phyloP scores from a whole-genome alignment of 225 moss, liverwort and hornwort genomes.

The Physcomitrium patens region DNA sequence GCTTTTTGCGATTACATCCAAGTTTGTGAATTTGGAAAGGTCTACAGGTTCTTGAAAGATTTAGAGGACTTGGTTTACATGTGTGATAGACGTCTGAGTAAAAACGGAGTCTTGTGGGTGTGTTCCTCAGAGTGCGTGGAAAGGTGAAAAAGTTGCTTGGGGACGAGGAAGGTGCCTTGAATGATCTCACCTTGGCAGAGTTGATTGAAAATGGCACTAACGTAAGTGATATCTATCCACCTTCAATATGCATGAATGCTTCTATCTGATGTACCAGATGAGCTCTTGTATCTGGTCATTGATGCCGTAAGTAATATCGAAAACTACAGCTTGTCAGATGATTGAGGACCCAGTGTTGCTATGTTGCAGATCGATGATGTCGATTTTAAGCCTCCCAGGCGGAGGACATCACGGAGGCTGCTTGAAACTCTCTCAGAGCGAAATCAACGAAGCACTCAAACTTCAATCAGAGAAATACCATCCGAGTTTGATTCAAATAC shows the following conservation, averaged over 20 bases:
- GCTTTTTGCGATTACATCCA: not conserved
- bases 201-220: conserved; percentile 26
- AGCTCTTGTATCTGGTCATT: not conserved
- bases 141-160: conserved; percentile 33
- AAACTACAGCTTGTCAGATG: not conserved
- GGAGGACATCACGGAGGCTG: conserved; percentile 7
- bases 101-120: not conserved
- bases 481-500: not conserved
- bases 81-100: too few relatives aligned
- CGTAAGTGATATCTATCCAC: conserved; percentile 17
- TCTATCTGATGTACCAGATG: not conserved
- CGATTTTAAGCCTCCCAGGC: not conserved
- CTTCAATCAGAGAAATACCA: too few relatives aligned
- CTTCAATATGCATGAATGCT: not conserved
- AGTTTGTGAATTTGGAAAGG: not conserved
- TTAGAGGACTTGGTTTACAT: too few relatives aligned
- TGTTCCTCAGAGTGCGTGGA: conserved; percentile 24
- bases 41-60: too few relatives aligned
- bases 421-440: not conserved
- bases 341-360: not conserved
- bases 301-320: not conserved
- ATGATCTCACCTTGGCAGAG: conserved; percentile 34
- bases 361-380: conserved; percentile 20
- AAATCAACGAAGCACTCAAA: too few relatives aligned
- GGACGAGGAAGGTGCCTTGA: conserved; percentile 22